These are phyloP conservation scores for Rosellinia necatrix DNA, from an alignment of 2,329 filamentous ascomycete species.

Conservation along the genomic window DNA sequence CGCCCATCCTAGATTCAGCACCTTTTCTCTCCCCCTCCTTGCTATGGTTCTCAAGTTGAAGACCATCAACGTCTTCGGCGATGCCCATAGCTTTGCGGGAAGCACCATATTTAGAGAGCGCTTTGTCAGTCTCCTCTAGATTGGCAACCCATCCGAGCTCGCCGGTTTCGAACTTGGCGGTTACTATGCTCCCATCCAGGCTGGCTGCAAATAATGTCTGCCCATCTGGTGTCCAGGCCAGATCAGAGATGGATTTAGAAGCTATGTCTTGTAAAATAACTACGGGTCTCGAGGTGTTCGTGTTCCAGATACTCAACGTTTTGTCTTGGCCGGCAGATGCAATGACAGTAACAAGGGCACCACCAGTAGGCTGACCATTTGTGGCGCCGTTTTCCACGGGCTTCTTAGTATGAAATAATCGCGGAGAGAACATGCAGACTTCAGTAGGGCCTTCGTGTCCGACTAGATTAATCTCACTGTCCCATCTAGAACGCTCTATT, in stretches of 20 bases:
- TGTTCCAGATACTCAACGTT: conserved; percentile 96
- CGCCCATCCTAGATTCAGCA: conserved; percentile 94
- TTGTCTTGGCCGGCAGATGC: conserved; percentile 97
- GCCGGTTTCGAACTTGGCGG: conserved; percentile 78
- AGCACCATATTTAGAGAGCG: conserved; percentile 88
- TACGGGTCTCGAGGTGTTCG: conserved; percentile 87
- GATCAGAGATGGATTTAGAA: conserved; percentile 89
- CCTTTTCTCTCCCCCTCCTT: conserved; percentile 88
- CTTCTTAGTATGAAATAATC: conserved; percentile 78
- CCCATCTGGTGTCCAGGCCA: conserved; percentile 93
- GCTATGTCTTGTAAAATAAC: conserved; percentile 88
- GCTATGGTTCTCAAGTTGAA: conserved; percentile 86
- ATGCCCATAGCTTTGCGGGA: conserved; percentile 88
- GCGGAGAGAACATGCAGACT: conserved; percentile 94
- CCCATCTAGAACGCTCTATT: conserved; percentile 89
- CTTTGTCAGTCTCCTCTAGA: conserved; percentile 87
- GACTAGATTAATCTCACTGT: conserved; percentile 95
- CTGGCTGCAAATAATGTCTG: conserved; percentile 84
- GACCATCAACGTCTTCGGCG: conserved; percentile 86
- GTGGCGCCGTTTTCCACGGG: conserved; percentile 59
- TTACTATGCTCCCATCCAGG: conserved; percentile 86
- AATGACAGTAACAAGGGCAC: conserved; percentile 80
- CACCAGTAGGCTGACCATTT: conserved; percentile 50
- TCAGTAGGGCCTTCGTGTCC: conserved; percentile 97
- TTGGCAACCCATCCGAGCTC: conserved; percentile 90